A percentile compares a stretch with the other conserved stretches of the same genome.
These are phyloP conservation scores for Ustilago hordei DNA, from an alignment of 1,284 basidiomycete genomes.

Conservation along the genomic window DNA sequence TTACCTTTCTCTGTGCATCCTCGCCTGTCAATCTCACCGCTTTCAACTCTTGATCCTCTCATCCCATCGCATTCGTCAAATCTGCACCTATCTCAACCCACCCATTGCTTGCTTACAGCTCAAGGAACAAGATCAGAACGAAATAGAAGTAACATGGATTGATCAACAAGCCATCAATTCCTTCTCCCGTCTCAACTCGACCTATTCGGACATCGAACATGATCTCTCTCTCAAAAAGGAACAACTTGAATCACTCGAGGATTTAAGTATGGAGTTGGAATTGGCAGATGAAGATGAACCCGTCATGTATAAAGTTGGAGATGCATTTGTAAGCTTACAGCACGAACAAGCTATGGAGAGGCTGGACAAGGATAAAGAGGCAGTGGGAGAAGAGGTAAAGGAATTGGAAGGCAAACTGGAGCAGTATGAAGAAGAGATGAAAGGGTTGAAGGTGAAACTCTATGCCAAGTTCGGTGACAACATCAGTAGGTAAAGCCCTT, in stretches of 20 bases:
- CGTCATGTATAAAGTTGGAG: slow-evolving; percentile 86
- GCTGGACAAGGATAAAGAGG: slow-evolving; percentile 78
- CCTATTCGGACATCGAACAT: slow-evolving; percentile 79
- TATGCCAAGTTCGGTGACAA: slow-evolving; percentile 93
- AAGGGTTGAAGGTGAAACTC: slow-evolving; percentile 84
- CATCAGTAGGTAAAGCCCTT: slow-evolving; percentile 74
- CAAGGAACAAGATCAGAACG: slow-evolving; percentile 72
- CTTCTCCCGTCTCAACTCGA: slow-evolving; percentile 90
- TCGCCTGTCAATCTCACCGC: no score
- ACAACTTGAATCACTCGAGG: slow-evolving; percentile 92
- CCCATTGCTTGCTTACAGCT: slow-evolving; percentile 21
- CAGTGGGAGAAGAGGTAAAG: slow-evolving; percentile 76
- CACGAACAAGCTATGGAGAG: slow-evolving; percentile 79
- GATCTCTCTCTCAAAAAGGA: slow-evolving; percentile 80
- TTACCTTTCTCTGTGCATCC: neutral
- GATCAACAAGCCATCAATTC: slow-evolving; percentile 93
- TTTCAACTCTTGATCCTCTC: no score
- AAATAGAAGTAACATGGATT: slow-evolving; percentile 90
- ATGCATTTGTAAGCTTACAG: slow-evolving; percentile 85
- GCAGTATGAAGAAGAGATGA: slow-evolving; percentile 86
- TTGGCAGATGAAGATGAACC: slow-evolving; percentile 60
- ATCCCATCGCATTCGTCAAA: no score
- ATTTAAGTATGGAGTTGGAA: slow-evolving; percentile 87
- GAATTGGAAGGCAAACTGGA: slow-evolving; percentile 75
- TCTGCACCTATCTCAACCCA: no score